Conservation (phyloP, 257 asterid species). For the Solanum pimpinellifolium region DNA sequence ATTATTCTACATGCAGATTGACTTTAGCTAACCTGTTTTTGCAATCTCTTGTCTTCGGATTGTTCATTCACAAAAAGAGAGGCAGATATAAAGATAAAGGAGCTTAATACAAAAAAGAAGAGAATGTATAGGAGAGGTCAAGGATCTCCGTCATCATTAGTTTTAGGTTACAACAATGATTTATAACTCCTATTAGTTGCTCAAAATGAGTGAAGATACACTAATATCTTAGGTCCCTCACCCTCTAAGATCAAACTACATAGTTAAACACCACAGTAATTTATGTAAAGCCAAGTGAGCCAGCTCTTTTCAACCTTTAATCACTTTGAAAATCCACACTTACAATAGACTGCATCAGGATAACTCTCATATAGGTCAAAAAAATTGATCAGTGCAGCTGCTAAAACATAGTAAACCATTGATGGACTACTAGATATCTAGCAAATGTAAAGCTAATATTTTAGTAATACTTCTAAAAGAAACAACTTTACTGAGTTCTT, state of each 20-base stretch:
- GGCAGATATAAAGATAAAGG: background rate
- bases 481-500: background rate
- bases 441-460: background rate
- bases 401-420: background rate
- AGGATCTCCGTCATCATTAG: background rate
- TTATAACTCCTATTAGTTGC: background rate
- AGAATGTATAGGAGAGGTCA: background rate
- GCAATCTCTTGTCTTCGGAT: background rate
- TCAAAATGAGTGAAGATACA: background rate
- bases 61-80: background rate
- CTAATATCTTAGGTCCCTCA: background rate
- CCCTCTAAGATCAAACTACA: background rate
- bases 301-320: background rate
- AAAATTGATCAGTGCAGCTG: background rate
- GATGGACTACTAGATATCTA: background rate
- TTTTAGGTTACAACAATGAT: background rate
- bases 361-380: background rate
- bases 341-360: background rate
- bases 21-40: background rate
- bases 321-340: background rate
- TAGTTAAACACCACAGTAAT: background rate
- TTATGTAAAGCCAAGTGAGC: background rate
- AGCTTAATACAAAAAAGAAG: background rate
- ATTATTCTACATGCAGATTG: background rate
- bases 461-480: background rate